Evolutionary conservation across 2,329 filamentous ascomycete species (phyloP).

Genomic region (Westerdykella aurantiaca): DNA sequence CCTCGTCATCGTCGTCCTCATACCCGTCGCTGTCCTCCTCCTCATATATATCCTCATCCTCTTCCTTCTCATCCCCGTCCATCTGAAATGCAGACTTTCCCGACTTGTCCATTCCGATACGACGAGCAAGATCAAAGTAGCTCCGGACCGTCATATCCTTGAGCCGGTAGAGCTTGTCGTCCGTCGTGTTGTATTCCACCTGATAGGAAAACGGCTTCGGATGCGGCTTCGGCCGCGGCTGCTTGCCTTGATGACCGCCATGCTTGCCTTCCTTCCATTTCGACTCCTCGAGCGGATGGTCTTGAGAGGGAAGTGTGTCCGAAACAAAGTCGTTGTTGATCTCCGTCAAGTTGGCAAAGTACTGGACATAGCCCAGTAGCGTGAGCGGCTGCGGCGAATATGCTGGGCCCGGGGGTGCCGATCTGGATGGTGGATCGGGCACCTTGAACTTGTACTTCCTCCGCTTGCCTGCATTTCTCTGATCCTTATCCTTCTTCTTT

Average conservation of each 20-base stretch:
- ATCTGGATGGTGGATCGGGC: conserved; percentile 67
- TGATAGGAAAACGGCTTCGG: conserved; percentile 66
- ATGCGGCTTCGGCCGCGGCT: conserved; percentile 47
- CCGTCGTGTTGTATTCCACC: conserved; percentile 79
- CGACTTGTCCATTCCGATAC: conserved; percentile 57
- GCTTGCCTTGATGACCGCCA: conserved; percentile 50
- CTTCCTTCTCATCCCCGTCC: conserved; percentile 8
- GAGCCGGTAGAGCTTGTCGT: conserved; percentile 68
- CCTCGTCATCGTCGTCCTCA: conserved; percentile 17
- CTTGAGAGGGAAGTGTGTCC: conserved; percentile 4
- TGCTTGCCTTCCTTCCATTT: conserved; percentile 63
- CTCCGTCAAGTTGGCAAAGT: conserved; percentile 86
- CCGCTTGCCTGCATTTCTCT: conserved; percentile 12
- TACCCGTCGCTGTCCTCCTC: conserved; percentile 8
- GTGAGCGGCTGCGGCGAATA: conserved; percentile 82
- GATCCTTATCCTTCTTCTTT: conserved; percentile 33
- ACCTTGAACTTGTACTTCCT: conserved; percentile 46
- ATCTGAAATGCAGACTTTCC: conserved; percentile 16
- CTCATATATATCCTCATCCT: conserved; percentile 15
- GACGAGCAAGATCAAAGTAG: conserved; percentile 70
- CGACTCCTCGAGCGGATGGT: conserved; percentile 21
- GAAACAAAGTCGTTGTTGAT: conserved; percentile 67
- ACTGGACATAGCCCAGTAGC: conserved; percentile 76
- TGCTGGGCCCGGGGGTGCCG: conserved; percentile 73
- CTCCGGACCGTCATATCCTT: conserved; percentile 79